Evolutionary conservation across 257 asterid genomes (phyloP), one percentile per base, ranked within the genome.

Genomic region (Striga asiatica): DNA sequence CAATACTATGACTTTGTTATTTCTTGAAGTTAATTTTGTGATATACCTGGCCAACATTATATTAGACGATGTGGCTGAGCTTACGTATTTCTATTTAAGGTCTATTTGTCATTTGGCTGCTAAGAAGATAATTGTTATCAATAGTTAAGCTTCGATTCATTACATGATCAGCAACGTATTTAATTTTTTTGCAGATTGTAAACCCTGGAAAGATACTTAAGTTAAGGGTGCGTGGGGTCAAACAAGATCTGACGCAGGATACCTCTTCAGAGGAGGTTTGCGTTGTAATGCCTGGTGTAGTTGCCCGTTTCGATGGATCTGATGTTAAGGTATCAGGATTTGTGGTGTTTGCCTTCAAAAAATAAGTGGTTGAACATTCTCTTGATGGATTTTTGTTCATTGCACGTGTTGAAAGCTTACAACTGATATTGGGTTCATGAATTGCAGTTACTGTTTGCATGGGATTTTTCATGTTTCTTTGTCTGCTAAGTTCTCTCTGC

Each of bases 281-380:
- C 42, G 72, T 82, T 50, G 93, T 91, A 67, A 78, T 84, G 94
- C 74, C 85, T 12, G 87, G 93, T 35, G 84, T 78, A 27, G 58
- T 91, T 74, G 96, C 94, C 50, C 88, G 96, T 12, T 76, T 91
- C 68, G 95, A 85, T 61, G 99, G 97, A 65, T 78, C 94, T 35
- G 93, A 88, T 54, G 79, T 92, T 62, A 88, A 79, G 97, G 97
- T 92, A 31, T n/a, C 2, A 18, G 9, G 22, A 10, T 31, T 53
- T 27, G 22, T 34, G 23, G 28, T 46, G 27, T 4, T 47, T 52
- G 25, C 28, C 45, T 7, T 29, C 9, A 20, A 52, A 52, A 1
- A 37, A 23, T 50, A 13, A 34, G 17, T 12, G 0, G 10, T 21
- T 21, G 10, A 5, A 43, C 23, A 22, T 17, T 41, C 20, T 52